Percentiles rank a stretch among this genome's conserved stretches.
These are phyloP conservation scores for Amphicarpaea edgeworthii DNA, from an alignment of 306 rosid genomes.

Conservation along the genomic window DNA sequence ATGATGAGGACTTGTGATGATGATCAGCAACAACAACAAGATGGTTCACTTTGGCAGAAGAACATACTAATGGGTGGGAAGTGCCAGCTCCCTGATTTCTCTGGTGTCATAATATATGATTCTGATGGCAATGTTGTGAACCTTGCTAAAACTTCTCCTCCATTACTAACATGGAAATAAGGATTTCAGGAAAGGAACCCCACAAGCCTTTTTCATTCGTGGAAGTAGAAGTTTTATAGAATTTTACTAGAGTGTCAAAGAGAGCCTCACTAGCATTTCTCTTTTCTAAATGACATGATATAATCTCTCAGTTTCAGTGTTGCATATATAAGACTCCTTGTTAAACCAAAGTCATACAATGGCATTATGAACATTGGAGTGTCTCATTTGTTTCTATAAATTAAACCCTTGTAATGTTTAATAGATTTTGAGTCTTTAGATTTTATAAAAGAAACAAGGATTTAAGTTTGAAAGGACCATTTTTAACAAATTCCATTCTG, in stretches of 20 bases:
- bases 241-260: no score
- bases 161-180: constrained; percentile 76
- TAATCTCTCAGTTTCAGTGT: neutral
- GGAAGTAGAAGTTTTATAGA: constrained; percentile 21
- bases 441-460: no score
- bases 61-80: constrained; percentile 95
- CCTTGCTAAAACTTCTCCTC: constrained; percentile 59
- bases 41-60: constrained; percentile 79
- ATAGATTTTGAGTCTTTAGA: no score
- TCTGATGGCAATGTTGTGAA: constrained; percentile 63
- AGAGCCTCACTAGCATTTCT: no score
- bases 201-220: constrained; percentile 14
- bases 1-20: constrained; percentile 36
- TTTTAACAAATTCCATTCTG: no score
- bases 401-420: no score
- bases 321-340: no score
- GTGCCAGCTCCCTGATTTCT: constrained; percentile 90
- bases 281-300: neutral
- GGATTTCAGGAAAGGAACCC: neutral
- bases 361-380: no score
- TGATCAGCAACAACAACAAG: constrained; percentile 54
- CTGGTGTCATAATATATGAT: constrained; percentile 88
- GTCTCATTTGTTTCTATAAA: no score
- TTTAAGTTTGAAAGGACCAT: no score
- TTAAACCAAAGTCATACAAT: no score